phyloP scores from a whole-genome alignment of 192 early-diverging fungal genomes.

The Rhizophlyctis rosea region DNA sequence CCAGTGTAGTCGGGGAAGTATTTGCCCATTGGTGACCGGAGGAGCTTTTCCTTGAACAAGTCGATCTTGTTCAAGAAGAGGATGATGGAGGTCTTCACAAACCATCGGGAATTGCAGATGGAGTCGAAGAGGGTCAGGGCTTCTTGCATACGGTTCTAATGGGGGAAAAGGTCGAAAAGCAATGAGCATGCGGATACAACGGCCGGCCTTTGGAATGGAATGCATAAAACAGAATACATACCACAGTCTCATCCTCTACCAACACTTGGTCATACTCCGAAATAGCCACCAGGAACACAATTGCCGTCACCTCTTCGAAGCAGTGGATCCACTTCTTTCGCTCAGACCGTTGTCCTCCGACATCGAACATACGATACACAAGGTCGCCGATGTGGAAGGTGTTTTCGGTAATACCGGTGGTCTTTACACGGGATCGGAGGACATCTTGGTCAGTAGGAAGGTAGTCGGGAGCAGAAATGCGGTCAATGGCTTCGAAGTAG shows the following conservation, averaged over 20 bases:
- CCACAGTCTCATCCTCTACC: slow-evolving; percentile 91
- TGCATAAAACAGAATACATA: slow-evolving; percentile 74
- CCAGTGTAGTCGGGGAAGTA: slow-evolving; percentile 87
- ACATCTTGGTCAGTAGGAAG: slow-evolving; percentile 94
- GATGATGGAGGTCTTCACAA: slow-evolving; percentile 93
- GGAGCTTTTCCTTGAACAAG: slow-evolving; percentile 87
- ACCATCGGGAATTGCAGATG: slow-evolving; percentile 97
- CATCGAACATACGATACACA: slow-evolving; percentile 95
- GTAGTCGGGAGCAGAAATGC: slow-evolving; percentile 77
- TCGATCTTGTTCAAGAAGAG: slow-evolving; percentile 99
- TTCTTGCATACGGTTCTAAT: slow-evolving; percentile 92
- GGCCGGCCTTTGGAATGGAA: slow-evolving; percentile 83
- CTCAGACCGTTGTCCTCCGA: slow-evolving; percentile 96
- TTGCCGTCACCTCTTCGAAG: slow-evolving; percentile 94
- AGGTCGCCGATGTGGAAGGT: slow-evolving; percentile 86
- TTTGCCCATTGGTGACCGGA: slow-evolving; percentile 72
- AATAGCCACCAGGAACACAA: slow-evolving; percentile 94
- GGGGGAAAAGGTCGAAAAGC: slow-evolving; percentile 86
- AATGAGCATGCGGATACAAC: too few relatives aligned
- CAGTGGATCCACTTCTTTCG: slow-evolving; percentile 99
- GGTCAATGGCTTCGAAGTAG: slow-evolving; percentile 89
- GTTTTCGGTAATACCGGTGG: slow-evolving; percentile 94
- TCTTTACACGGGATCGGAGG: slow-evolving; percentile 92
- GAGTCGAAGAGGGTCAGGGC: slow-evolving; percentile 94
- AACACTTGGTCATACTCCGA: slow-evolving; percentile 95